Evolutionary conservation across 176 grass and related monocot genomes (phyloP), one percentile per base, ranked within the genome.

Genomic region (Alloteropsis semialata): DNA sequence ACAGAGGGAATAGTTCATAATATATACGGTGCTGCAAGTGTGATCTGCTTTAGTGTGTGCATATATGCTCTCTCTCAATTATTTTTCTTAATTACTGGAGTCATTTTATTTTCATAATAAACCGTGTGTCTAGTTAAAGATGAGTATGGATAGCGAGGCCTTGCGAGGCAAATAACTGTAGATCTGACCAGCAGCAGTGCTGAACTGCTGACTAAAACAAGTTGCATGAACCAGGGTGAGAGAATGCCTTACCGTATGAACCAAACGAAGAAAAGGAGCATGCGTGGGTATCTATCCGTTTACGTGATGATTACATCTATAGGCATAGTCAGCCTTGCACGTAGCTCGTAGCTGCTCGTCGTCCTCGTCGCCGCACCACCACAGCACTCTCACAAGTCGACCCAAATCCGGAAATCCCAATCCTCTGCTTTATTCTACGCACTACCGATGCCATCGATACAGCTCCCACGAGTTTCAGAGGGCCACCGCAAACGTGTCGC

Each of bases 401-500:
- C n/a, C n/a, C n/a, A n/a, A n/a, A n/a, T n/a, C n/a, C n/a, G n/a
- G n/a, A n/a, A n/a, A n/a, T 46, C 41, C 14, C 24, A 5, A 0
- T 46, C 68, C 41, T 3, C 41, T 28, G 25, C 67, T 70, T 70
- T 70, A 29, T 70, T 28, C 8, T n/a, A n/a, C 6, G 2, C 21
- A 42, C 12, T 44, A 45, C 16, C 66, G 5, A 27, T 14, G 13
- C 30, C 61, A 19, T 2, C 61, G 16, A 33, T 18, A 30, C 10
- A 10, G 0, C 37, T 66, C 30, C n/a, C 77, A 66, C 32, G 4
- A 53, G 21, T 28, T 58, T 37, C 32, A 15, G 50, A 57, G 61
- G 60, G 4, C 46, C 17, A n/a, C 34, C 34, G 70, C 76, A 80
- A 76, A 84, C 80, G 86, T 88, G 86, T 79, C 86, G 44, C 66